Evolutionary conservation across 176 grass and related monocot genomes (phyloP).

Genomic region (Paspalum notatum): DNA sequence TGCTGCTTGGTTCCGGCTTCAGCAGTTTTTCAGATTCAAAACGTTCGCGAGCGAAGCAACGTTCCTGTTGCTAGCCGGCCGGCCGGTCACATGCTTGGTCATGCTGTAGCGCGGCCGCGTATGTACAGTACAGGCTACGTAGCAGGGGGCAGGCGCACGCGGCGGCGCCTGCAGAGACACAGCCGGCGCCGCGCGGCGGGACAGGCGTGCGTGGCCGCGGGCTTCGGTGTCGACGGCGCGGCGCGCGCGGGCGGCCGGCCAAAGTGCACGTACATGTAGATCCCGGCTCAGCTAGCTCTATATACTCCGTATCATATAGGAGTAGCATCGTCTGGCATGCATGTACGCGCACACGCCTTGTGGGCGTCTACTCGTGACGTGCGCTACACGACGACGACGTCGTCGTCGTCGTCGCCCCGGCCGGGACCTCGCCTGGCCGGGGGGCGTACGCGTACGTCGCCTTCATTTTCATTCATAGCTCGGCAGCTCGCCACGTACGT

Average conservation of each 20-base stretch:
- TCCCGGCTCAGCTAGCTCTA: background rate
- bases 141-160: background rate
- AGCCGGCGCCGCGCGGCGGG: conserved; percentile 17
- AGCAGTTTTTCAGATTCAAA: background rate
- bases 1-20: background rate
- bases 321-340: background rate
- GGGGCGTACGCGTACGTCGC: conserved; percentile 6
- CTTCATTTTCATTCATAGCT: background rate
- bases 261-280: background rate
- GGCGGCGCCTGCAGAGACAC: background rate
- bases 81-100: conserved; percentile 19
- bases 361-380: background rate
- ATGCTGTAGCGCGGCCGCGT: background rate
- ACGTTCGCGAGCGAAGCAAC: background rate
- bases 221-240: conserved; percentile 25
- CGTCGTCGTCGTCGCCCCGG: background rate
- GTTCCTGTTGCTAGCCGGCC: background rate
- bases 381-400: conserved; percentile 32
- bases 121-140: background rate
- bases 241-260: background rate
- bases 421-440: conserved; percentile 3
- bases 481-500: background rate
- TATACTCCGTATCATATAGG: too few relatives aligned
- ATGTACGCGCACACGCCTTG: background rate
- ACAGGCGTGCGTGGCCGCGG: conserved; percentile 26